phyloP scores from a whole-genome alignment of 2,329 filamentous ascomycete genomes.

The Septoria petroselini region DNA sequence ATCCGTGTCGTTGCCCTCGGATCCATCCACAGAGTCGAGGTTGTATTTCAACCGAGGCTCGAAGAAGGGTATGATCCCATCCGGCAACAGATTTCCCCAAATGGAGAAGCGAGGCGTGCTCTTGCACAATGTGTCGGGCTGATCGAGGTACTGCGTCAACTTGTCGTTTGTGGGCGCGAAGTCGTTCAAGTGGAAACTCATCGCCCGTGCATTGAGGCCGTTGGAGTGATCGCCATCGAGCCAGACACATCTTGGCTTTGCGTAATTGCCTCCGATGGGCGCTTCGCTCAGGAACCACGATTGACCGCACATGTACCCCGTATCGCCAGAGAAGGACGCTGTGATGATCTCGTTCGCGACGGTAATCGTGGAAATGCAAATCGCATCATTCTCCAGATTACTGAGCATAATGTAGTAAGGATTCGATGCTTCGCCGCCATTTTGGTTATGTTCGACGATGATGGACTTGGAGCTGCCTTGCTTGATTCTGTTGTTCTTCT shows the following conservation, averaged over 20 bases:
- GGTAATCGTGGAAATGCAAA: conserved; percentile 6
- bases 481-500: conserved; percentile 2
- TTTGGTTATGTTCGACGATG: conserved; percentile 4
- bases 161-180: not conserved
- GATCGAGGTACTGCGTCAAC: not conserved
- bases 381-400: conserved; percentile 8
- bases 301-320: conserved; percentile 4
- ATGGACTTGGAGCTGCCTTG: not conserved
- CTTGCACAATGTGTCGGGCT: not conserved
- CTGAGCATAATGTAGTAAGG: conserved; percentile 2
- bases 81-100: conserved; percentile 3
- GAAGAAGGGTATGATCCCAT: conserved; percentile 3
- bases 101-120: conserved; percentile 5
- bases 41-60: conserved; percentile 4
- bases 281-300: conserved; percentile 6
- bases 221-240: conserved; percentile 9
- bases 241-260: conserved; percentile 8
- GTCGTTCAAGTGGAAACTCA: conserved; percentile 9
- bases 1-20: conserved; percentile 3
- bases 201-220: conserved; percentile 4
- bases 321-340: conserved; percentile 5
- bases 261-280: not conserved
- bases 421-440: not conserved
- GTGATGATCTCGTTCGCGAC: not conserved
- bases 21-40: not conserved